Conservation (phyloP, 768 basidiomycete species). For the Kwoniella newhampshirensis region DNA sequence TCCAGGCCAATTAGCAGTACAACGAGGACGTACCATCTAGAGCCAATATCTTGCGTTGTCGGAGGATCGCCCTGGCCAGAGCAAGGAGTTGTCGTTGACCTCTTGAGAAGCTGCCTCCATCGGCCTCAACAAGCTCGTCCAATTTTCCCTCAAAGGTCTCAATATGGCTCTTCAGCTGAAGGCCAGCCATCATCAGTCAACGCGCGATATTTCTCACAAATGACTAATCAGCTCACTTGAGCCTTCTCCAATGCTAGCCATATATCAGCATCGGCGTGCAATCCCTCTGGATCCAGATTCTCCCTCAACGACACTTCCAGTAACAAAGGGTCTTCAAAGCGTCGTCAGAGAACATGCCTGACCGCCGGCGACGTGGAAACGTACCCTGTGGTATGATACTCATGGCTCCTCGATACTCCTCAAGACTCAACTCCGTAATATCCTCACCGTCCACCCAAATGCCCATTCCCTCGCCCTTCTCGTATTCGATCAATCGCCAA, state of each 20-base stretch:
- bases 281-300: conserved; percentile 32
- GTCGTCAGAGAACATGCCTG: not conserved
- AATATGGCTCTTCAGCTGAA: conserved; percentile 10
- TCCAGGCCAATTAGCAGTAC: not conserved
- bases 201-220: not conserved
- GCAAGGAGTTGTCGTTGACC: conserved; percentile 38
- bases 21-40: conserved; percentile 18
- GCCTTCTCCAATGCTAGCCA: conserved; percentile 26
- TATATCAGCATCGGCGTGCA: conserved; percentile 25
- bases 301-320: conserved; percentile 25
- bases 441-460: conserved; percentile 32
- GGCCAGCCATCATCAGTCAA: conserved; percentile 7
- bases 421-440: conserved; percentile 14
- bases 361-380: conserved; percentile 4
- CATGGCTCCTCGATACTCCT: conserved; percentile 22
- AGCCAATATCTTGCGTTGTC: conserved; percentile 23
- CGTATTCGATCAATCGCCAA: conserved; percentile 29
- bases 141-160: conserved; percentile 20
- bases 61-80: conserved; percentile 30
- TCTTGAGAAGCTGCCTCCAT: conserved; percentile 29
- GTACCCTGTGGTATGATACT: conserved; percentile 18
- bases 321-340: conserved; percentile 16
- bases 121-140: conserved; percentile 21
- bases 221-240: conserved; percentile 3
- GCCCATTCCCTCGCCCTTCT: conserved; percentile 8